Evolutionary conservation across 495 filamentous ascomycete species (phyloP), one percentile per base, ranked within the genome.

Genomic region (Penicillium atrosanguineum): DNA sequence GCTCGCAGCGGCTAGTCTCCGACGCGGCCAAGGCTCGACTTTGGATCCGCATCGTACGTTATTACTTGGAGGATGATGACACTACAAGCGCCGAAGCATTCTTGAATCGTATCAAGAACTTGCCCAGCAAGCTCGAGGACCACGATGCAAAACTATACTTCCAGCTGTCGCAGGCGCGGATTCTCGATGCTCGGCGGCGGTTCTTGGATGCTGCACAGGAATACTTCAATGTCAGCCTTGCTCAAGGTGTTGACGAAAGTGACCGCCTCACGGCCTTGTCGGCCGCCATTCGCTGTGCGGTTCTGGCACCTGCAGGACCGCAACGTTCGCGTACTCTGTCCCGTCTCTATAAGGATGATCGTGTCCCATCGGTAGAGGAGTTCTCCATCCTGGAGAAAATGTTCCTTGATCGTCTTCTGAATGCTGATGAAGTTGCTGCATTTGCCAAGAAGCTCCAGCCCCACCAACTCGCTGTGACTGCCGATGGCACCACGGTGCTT

Each of bases 311-410:
- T 0, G 94, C 94, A 5, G 94, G 94, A 0, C 94, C 94, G 0
- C 76, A 85, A 57, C 88, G 94, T 15, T 90, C 88, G 48, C 80
- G 89, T 9, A 82, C 82, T 7, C 78, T 98, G 7, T 88, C 84
- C 3, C 85, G 85, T 50, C 75, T 98, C 7, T 97, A 96, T 79
- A 97, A 96, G 69, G 94, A 98, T 64, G 95, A 97, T 43, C 84
- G 94, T 18, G 81, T 89, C 0, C 72, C 80, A 2, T 80, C 83
- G 42, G 80, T 92, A 3, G 83, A 87, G 7, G 90, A 97, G 67
- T 93, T 87, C 62, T 78, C 81, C 39, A 97, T 98, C 48, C 76
- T 98, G 19, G 95, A 97, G 77, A 97, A 97, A 74, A 97, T 98
- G 83, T 95, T 95, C 67, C 80, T 98, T 25, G 91, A 97, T 69